Percentiles rank a stretch among this genome's conserved stretches.
phyloP scores from a whole-genome alignment of 1,284 basidiomycete genomes.

The Malassezia nana region DNA sequence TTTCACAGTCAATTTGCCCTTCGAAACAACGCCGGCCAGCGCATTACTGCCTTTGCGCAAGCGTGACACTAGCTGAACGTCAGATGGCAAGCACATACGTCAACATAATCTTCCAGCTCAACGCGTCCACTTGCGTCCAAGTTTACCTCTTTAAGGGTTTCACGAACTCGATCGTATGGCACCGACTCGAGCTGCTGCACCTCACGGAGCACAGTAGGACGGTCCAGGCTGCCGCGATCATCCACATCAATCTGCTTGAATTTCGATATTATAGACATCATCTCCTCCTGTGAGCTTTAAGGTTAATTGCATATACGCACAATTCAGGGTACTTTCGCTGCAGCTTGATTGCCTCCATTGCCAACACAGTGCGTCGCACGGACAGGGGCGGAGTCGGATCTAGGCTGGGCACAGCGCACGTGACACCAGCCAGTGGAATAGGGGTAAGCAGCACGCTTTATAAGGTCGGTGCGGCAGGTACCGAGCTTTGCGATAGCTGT shows the following conservation, averaged over 20 bases:
- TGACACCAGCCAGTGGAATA: neutral
- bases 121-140: conserved; percentile 91
- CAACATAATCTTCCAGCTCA: conserved; percentile 95
- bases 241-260: conserved; percentile 45
- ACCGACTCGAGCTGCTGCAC: conserved; percentile 36
- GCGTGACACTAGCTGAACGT: conserved; percentile 62
- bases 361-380: conserved; percentile 8
- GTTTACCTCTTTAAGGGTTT: conserved; percentile 84
- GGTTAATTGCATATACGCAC: conserved; percentile 54
- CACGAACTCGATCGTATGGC: conserved; percentile 48
- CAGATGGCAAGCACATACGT: conserved; percentile 55
- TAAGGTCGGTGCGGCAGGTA: neutral
- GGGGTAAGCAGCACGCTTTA: neutral
- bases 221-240: conserved; percentile 39
- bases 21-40: conserved; percentile 50
- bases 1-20: conserved; percentile 84
- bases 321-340: conserved; percentile 90
- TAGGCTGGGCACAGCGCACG: neutral
- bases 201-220: conserved; percentile 42
- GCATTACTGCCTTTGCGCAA: conserved; percentile 54
- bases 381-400: neutral
- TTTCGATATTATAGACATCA: conserved; percentile 42
- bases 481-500: neutral
- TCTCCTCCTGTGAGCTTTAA: conserved; percentile 46
- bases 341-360: conserved; percentile 71